These are phyloP conservation scores for Fusarium sarcochroum DNA, from an alignment of 2,329 filamentous ascomycete genomes.

Conservation along the genomic window DNA sequence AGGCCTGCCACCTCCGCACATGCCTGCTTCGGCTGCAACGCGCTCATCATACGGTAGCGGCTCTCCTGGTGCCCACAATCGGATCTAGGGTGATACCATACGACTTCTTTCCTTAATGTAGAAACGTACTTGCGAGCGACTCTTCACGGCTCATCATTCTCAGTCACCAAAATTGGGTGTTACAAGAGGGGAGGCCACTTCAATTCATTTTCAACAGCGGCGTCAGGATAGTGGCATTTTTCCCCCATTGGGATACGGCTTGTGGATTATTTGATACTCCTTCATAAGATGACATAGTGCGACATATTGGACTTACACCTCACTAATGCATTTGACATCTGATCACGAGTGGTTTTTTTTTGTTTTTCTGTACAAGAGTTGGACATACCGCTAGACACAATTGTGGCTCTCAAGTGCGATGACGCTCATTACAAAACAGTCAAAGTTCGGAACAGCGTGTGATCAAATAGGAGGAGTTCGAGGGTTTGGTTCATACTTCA, in stretches of 20 bases:
- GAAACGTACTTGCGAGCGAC: slow-evolving; percentile 29
- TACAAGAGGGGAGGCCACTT: slow-evolving; percentile 12
- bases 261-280: slow-evolving; percentile 36
- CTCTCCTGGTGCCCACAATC: slow-evolving; percentile 43
- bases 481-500: slow-evolving; percentile 25
- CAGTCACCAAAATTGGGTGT: slow-evolving; percentile 34
- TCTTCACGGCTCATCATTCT: slow-evolving; percentile 18
- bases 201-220: slow-evolving; percentile 42
- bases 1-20: slow-evolving; percentile 62
- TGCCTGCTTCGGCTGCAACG: slow-evolving; percentile 49
- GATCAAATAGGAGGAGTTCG: slow-evolving; percentile 18
- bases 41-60: slow-evolving; percentile 44
- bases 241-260: slow-evolving; percentile 33
- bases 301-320: slow-evolving; percentile 26
- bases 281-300: slow-evolving; percentile 31
- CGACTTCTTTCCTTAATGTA: slow-evolving; percentile 18
- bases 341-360: slow-evolving; percentile 21
- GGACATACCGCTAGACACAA: slow-evolving; percentile 12
- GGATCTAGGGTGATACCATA: slow-evolving; percentile 41
- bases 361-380: slow-evolving; percentile 26
- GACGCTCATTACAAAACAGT: slow-evolving; percentile 17
- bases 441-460: slow-evolving; percentile 5
- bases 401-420: slow-evolving; percentile 1
- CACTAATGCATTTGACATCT: slow-evolving; percentile 38
- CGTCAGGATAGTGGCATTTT: slow-evolving; percentile 44